Evolutionary conservation across 305 asterid species (phyloP).

Genomic region (Solanum hybrid): DNA sequence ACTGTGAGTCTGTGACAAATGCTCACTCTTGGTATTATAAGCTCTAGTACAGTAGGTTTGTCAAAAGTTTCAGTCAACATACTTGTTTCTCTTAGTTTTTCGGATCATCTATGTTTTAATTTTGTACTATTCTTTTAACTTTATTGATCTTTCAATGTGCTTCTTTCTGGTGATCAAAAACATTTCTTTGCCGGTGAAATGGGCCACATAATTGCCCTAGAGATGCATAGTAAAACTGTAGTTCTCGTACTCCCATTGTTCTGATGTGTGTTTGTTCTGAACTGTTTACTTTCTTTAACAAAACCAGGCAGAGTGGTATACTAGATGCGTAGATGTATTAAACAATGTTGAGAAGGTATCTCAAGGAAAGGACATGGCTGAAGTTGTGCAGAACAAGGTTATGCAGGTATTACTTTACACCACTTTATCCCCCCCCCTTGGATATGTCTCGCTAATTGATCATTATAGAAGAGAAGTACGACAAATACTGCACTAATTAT

Average conservation of each 20-base stretch:
- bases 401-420: constrained; percentile 51
- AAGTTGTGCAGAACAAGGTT: constrained; percentile 78
- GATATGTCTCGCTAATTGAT: neutral
- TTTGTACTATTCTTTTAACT: neutral
- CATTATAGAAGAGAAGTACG: neutral
- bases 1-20: neutral
- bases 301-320: constrained; percentile 76
- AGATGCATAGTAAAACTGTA: neutral
- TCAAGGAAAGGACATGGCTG: constrained; percentile 64
- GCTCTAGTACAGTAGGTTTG: neutral
- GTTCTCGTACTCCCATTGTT: neutral
- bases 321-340: constrained; percentile 54
- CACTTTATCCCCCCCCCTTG: neutral
- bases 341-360: constrained; percentile 64
- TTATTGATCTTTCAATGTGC: neutral
- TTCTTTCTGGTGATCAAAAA: neutral
- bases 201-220: neutral
- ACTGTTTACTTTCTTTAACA: neutral
- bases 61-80: neutral
- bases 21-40: neutral
- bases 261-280: neutral
- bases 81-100: neutral
- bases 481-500: neutral
- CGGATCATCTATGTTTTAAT: neutral
- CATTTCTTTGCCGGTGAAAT: neutral